Evolutionary conservation across 441 rosid species (phyloP).

Genomic region (Manihot esculenta): DNA sequence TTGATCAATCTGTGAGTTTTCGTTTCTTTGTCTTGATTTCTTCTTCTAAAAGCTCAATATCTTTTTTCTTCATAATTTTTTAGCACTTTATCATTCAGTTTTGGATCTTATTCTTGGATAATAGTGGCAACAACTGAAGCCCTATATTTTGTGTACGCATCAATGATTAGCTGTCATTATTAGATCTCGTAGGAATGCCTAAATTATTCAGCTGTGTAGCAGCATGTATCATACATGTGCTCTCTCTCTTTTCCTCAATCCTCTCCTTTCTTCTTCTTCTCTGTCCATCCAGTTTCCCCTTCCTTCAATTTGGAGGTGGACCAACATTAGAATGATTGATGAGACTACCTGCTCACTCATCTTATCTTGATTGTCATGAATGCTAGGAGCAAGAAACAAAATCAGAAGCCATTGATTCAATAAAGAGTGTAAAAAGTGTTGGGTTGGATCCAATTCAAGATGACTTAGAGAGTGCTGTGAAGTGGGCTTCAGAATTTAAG

Average conservation of each 20-base stretch:
- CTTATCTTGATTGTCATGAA: constrained; percentile 15
- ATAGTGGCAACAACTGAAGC: not conserved
- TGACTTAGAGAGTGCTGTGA: constrained; percentile 33
- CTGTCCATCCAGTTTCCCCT: not conserved
- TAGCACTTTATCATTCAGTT: not conserved
- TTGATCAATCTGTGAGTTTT: constrained; percentile 48
- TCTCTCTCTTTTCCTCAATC: no score
- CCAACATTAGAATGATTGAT: not conserved
- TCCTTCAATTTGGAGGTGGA: not conserved
- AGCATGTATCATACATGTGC: not conserved
- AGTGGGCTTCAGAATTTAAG: constrained; percentile 61
- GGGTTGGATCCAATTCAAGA: constrained; percentile 76
- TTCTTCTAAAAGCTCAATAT: not conserved
- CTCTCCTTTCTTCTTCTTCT: not conserved
- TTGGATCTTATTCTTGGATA: not conserved
- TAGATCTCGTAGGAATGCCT: not conserved
- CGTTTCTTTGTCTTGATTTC: constrained; percentile 3
- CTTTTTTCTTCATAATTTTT: not conserved
- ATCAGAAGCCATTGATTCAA: constrained; percentile 24
- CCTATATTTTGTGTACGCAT: not conserved
- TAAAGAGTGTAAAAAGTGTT: constrained; percentile 54
- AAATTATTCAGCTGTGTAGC: not conserved
- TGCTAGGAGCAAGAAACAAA: constrained; percentile 53
- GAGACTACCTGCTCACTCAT: not conserved
- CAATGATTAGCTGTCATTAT: not conserved